Evolutionary conservation across 768 basidiomycete species (phyloP), one percentile per base, ranked within the genome.

Genomic region (Sporobolomyces phaffii): DNA sequence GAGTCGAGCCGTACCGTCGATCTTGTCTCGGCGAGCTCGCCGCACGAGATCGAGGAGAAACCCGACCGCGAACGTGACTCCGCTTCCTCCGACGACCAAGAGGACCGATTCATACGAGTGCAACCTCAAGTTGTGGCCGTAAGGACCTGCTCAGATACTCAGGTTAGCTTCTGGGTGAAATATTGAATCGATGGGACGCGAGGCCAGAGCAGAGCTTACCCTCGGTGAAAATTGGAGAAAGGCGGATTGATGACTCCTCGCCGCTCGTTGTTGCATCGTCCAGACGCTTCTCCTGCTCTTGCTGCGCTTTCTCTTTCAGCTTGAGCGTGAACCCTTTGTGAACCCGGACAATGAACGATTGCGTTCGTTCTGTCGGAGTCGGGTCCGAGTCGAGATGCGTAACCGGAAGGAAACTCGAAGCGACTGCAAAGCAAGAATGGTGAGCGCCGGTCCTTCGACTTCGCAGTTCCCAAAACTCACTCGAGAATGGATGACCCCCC

Each of bases 401-500:
- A 43, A 68, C 17, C 9, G 66, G 66, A 2, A 68, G 50, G 36
- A 36, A 63, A 5, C 33, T 59, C 28, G 66, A 68, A 1, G 61
- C 54, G 50, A 68, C 43, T 60, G n/a, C n/a, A n/a, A n/a, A n/a
- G n/a, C n/a, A n/a, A n/a, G n/a, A n/a, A n/a, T n/a, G n/a, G n/a
- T n/a, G n/a, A n/a, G n/a, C n/a, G n/a, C n/a, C n/a, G n/a, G n/a
- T n/a, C n/a, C n/a, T n/a, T n/a, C n/a, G n/a, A n/a, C n/a, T n/a
- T n/a, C n/a, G n/a, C n/a, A n/a, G n/a, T n/a, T n/a, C n/a, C n/a
- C n/a, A n/a, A n/a, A n/a, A 49, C 57, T 41, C 31, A 60, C 64
- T 60, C 28, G 34, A 40, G 50, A 68, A 68, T 17, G 66, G 66
- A 18, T 68, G 66, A 1, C 66, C 66, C 33, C 66, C 66, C 1